Percentiles rank a stretch among this genome's conserved stretches.
Evolutionary conservation across 2,329 filamentous ascomycete genomes (phyloP).

Genomic region (Metarhizium humberi): DNA sequence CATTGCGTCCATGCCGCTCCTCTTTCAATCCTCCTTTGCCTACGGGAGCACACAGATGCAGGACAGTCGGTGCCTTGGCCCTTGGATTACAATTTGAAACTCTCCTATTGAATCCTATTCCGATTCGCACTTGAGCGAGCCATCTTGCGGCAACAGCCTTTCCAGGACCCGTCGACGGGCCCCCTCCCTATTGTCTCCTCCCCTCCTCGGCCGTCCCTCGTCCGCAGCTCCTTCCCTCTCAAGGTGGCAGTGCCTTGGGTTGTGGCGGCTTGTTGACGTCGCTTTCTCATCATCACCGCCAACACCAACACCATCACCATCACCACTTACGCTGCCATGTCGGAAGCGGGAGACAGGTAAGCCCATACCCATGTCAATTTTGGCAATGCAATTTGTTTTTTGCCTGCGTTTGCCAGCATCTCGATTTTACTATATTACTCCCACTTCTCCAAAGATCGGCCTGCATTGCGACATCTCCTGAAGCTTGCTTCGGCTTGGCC

Average conservation of each 20-base stretch:
- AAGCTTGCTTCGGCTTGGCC: background rate
- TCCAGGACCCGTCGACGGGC: too few relatives aligned
- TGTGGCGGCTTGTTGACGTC: background rate
- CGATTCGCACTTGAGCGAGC: too few relatives aligned
- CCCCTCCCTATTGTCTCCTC: background rate
- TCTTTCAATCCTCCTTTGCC: too few relatives aligned
- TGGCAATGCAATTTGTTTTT: background rate
- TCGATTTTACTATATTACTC: too few relatives aligned
- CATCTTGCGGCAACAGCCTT: too few relatives aligned
- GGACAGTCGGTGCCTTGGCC: too few relatives aligned
- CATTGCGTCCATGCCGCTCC: too few relatives aligned
- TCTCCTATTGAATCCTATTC: too few relatives aligned
- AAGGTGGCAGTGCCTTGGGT: background rate
- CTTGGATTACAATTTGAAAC: too few relatives aligned
- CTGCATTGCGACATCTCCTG: background rate
- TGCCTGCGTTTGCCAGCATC: background rate
- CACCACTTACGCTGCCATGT: slow-evolving; percentile 14
- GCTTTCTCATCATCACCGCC: background rate
- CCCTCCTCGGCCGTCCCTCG: background rate
- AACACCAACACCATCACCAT: background rate
- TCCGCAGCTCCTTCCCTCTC: background rate
- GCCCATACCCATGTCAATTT: background rate
- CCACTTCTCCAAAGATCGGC: background rate
- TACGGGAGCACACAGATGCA: too few relatives aligned
- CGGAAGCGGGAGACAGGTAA: slow-evolving; percentile 22